These are phyloP conservation scores for Claviceps digitariae DNA, from an alignment of 2,329 filamentous ascomycete species.

Conservation along the genomic window DNA sequence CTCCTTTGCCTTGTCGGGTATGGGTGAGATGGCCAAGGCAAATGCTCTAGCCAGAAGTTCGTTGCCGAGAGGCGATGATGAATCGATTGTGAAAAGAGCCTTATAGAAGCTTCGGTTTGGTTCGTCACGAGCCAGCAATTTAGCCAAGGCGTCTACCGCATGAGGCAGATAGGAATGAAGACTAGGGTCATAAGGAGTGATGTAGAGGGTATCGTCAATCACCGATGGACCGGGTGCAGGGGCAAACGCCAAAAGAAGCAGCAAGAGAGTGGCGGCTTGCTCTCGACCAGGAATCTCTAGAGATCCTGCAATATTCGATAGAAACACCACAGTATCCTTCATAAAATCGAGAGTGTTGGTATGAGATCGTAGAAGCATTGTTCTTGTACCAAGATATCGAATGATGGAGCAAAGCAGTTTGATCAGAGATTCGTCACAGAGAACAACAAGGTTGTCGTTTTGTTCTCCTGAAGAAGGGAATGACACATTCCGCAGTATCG, in stretches of 20 bases:
- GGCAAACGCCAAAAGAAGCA: slow-evolving; percentile 84
- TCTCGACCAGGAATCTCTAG: slow-evolving; percentile 76
- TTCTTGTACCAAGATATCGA: slow-evolving; percentile 75
- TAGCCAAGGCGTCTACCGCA: slow-evolving; percentile 81
- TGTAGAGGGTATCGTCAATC: slow-evolving; percentile 49
- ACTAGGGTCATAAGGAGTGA: slow-evolving; percentile 66
- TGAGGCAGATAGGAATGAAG: slow-evolving; percentile 80
- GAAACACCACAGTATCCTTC: slow-evolving; percentile 81
- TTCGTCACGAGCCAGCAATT: slow-evolving; percentile 82
- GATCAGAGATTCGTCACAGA: slow-evolving; percentile 66
- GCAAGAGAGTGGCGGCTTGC: slow-evolving; percentile 72
- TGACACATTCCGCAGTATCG: slow-evolving; percentile 83
- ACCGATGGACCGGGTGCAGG: slow-evolving; percentile 58
- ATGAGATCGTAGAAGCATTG: slow-evolving; percentile 70
- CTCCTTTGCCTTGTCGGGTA: slow-evolving; percentile 51
- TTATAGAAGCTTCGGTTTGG: slow-evolving; percentile 81
- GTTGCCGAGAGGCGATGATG: slow-evolving; percentile 47
- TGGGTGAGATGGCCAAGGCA: slow-evolving; percentile 68
- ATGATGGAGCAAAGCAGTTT: slow-evolving; percentile 76
- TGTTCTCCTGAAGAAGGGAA: slow-evolving; percentile 45
- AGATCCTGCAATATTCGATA: slow-evolving; percentile 76
- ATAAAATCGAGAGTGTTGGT: slow-evolving; percentile 88
- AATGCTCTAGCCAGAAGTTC: slow-evolving; percentile 82
- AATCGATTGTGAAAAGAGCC: slow-evolving; percentile 64
- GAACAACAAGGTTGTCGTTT: slow-evolving; percentile 52